Percentiles rank a stretch among this genome's conserved stretches.
phyloP scores from a whole-genome alignment of 2,329 filamentous ascomycete species.

The Knufia fluminis region DNA sequence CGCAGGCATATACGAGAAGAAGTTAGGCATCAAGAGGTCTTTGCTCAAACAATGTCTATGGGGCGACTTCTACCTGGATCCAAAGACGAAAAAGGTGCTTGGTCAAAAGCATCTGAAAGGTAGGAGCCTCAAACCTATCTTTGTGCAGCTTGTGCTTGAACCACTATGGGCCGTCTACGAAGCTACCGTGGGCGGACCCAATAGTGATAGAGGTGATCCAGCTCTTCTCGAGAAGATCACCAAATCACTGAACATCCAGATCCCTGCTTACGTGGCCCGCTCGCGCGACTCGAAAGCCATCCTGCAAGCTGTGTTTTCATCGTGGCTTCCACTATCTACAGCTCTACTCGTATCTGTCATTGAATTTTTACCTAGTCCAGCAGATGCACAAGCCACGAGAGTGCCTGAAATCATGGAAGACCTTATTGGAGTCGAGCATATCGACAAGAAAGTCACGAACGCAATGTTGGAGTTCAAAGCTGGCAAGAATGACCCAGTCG shows the following conservation, averaged over 20 bases:
- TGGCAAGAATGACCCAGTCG: constrained; percentile 61
- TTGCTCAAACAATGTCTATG: constrained; percentile 88
- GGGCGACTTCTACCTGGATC: constrained; percentile 94
- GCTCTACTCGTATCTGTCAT: constrained; percentile 88
- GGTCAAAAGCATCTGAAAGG: constrained; percentile 89
- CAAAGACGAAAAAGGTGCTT: constrained; percentile 90
- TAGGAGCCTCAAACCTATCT: constrained; percentile 85
- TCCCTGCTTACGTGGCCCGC: constrained; percentile 74
- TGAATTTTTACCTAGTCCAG: constrained; percentile 81
- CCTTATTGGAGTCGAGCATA: constrained; percentile 65
- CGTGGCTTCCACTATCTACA: constrained; percentile 88
- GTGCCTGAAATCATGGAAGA: constrained; percentile 69
- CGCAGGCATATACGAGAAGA: constrained; percentile 87
- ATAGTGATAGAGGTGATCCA: constrained; percentile 73
- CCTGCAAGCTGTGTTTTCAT: constrained; percentile 74
- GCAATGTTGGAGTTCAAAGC: constrained; percentile 76
- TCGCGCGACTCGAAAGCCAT: constrained; percentile 76
- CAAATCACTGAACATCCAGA: constrained; percentile 74
- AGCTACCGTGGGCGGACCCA: constrained; percentile 61
- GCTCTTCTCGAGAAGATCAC: constrained; percentile 84
- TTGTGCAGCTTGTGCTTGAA: constrained; percentile 91
- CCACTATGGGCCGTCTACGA: constrained; percentile 95
- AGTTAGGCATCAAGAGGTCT: constrained; percentile 84
- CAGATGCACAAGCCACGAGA: constrained; percentile 65
- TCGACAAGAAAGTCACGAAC: constrained; percentile 61